Percentiles rank a stretch among this genome's conserved stretches.
phyloP scores from a whole-genome alignment of 2,329 filamentous ascomycete species.

The Venturia aucupariae region DNA sequence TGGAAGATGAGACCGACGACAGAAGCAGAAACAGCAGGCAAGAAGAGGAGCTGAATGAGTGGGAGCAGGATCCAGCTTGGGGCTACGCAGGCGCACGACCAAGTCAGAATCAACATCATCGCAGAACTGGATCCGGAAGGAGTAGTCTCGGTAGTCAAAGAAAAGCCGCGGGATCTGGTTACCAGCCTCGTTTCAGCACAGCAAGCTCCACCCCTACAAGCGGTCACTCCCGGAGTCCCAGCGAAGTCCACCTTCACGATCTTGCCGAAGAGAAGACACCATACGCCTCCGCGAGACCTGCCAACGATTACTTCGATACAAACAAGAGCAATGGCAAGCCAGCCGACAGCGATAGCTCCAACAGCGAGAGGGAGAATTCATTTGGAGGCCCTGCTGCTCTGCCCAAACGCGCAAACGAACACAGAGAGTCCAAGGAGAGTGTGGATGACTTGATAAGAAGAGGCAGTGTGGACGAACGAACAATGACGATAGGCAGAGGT shows the following conservation, averaged over 20 bases:
- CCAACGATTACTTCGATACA: constrained; percentile 2
- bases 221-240: constrained; percentile 27
- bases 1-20: constrained; percentile 78
- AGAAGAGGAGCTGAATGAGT: constrained; percentile 39
- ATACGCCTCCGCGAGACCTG: neutral
- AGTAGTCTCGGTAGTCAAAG: constrained; percentile 48
- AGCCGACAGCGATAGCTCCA: constrained; percentile 3
- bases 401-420: constrained; percentile 29
- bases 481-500: constrained; percentile 59
- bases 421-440: constrained; percentile 40
- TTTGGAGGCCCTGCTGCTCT: constrained; percentile 48
- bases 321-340: neutral
- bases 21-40: constrained; percentile 34
- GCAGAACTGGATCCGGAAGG: constrained; percentile 62
- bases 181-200: constrained; percentile 35
- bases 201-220: constrained; percentile 42
- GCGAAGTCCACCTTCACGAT: constrained; percentile 30
- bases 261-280: constrained; percentile 37
- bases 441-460: constrained; percentile 64
- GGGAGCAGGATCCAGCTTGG: constrained; percentile 14
- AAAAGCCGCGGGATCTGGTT: constrained; percentile 29
- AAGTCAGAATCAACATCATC: constrained; percentile 42
- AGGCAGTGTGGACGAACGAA: constrained; percentile 76
- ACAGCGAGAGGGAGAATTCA: constrained; percentile 39
- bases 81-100: constrained; percentile 13